Conservation (phyloP, 1,284 basidiomycete genomes). For the Ustanciosporium gigantosporum region DNA sequence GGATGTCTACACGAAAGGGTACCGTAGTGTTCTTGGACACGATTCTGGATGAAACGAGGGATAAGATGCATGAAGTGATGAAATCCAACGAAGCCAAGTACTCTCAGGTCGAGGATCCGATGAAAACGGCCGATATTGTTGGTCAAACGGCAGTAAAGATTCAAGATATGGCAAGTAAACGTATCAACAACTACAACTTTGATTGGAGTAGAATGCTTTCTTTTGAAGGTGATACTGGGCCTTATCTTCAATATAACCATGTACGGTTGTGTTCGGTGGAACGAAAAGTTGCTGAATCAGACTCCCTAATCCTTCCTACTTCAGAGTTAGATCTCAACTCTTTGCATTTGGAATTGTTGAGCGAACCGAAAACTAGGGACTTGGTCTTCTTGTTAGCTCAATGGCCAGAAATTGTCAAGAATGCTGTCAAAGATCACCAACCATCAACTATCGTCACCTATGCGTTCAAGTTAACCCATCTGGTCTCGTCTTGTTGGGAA, state of each 20-base stretch:
- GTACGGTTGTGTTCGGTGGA: constrained; percentile 89
- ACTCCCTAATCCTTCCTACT: constrained; percentile 72
- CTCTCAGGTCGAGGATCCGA: constrained; percentile 82
- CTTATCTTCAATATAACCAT: constrained; percentile 74
- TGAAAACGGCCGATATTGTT: constrained; percentile 78
- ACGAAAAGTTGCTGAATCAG: constrained; percentile 79
- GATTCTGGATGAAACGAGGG: constrained; percentile 86
- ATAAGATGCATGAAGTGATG: constrained; percentile 97
- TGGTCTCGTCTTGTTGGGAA: constrained; percentile 87
- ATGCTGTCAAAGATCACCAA: constrained; percentile 81
- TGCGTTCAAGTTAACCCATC: constrained; percentile 75
- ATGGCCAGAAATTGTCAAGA: constrained; percentile 88
- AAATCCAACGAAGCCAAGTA: constrained; percentile 92
- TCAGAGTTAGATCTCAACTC: constrained; percentile 69
- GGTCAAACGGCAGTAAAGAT: constrained; percentile 97
- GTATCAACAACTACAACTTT: constrained; percentile 95
- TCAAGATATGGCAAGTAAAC: constrained; percentile 95
- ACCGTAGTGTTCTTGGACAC: constrained; percentile 94
- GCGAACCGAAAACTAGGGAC: constrained; percentile 76
- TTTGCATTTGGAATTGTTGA: constrained; percentile 70
- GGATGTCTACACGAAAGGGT: constrained; percentile 97
- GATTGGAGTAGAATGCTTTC: constrained; percentile 93
- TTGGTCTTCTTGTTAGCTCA: constrained; percentile 82
- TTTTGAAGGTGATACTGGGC: constrained; percentile 93
- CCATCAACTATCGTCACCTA: constrained; percentile 85